Evolutionary conservation across 495 filamentous ascomycete species (phyloP).

Genomic region (Xylaria castorea): DNA sequence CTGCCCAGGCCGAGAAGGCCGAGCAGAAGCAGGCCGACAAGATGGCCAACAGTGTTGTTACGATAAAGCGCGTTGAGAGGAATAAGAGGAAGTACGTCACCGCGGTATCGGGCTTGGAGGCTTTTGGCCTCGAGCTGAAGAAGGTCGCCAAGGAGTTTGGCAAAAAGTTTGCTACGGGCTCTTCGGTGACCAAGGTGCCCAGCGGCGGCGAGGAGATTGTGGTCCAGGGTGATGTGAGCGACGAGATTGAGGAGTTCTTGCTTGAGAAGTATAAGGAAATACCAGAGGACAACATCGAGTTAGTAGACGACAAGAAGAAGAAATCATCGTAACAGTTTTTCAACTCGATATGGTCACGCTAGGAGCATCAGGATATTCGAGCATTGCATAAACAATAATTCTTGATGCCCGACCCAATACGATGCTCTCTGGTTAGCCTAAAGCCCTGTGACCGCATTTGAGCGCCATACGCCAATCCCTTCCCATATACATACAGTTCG

Average conservation of each 20-base stretch:
- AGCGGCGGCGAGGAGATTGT: slow-evolving; percentile 94
- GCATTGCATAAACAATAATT: slow-evolving; percentile 21
- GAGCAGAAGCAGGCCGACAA: slow-evolving; percentile 80
- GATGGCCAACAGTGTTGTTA: slow-evolving; percentile 79
- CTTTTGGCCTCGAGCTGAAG: slow-evolving; percentile 90
- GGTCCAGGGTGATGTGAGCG: slow-evolving; percentile 95
- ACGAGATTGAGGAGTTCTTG: slow-evolving; percentile 91
- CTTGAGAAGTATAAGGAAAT: slow-evolving; percentile 83
- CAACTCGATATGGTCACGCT: slow-evolving; percentile 22
- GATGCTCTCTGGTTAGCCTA: not conserved
- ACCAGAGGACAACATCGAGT: slow-evolving; percentile 92
- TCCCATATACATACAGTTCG: slow-evolving; percentile 18
- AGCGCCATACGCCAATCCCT: slow-evolving; percentile 25
- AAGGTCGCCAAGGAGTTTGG: slow-evolving; percentile 89
- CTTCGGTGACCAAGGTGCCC: slow-evolving; percentile 86
- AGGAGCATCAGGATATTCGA: slow-evolving; percentile 21
- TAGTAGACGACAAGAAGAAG: slow-evolving; percentile 94
- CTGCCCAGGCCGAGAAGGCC: slow-evolving; percentile 84
- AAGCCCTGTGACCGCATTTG: slow-evolving; percentile 3
- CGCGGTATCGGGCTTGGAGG: slow-evolving; percentile 84
- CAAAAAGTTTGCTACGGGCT: slow-evolving; percentile 93
- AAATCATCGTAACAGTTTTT: slow-evolving; percentile 54
- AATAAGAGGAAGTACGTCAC: slow-evolving; percentile 98
- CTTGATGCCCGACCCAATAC: slow-evolving; percentile 21
- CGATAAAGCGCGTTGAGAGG: slow-evolving; percentile 95